Conservation (phyloP, 768 basidiomycete genomes). For the Macrolepiota albuminosa region DNA sequence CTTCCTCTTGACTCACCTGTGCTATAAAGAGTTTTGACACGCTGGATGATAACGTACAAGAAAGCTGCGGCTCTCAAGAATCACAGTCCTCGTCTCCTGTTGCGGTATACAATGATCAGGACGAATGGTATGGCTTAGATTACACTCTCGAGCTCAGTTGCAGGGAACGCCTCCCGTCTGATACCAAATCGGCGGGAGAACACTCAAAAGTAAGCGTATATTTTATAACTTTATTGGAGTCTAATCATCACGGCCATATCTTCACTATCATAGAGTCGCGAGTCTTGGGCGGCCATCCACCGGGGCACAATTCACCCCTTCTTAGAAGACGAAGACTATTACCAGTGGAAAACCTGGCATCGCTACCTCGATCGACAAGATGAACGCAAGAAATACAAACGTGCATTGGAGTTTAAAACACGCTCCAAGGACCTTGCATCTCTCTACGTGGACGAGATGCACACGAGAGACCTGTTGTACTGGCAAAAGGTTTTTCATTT, state of each 20-base stretch:
- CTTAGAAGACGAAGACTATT: slow-evolving; percentile 36
- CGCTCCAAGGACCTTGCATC: slow-evolving; percentile 28
- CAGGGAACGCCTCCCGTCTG: slow-evolving; percentile 28
- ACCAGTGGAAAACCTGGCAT: slow-evolving; percentile 43
- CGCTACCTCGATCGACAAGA: slow-evolving; percentile 35
- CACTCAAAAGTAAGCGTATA: slow-evolving; percentile 30
- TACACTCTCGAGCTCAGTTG: slow-evolving; percentile 39
- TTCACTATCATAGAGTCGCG: slow-evolving; percentile 29
- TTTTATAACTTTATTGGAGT: neutral
- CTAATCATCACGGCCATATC: neutral
- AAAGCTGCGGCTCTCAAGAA: neutral
- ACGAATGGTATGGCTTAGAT: slow-evolving; percentile 41
- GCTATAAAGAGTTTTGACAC: slow-evolving; percentile 8
- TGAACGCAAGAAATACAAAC: slow-evolving; percentile 25
- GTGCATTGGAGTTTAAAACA: slow-evolving; percentile 27
- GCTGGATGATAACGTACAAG: slow-evolving; percentile 10
- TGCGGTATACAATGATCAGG: slow-evolving; percentile 15
- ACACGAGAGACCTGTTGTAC: slow-evolving; percentile 27
- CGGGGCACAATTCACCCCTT: slow-evolving; percentile 31
- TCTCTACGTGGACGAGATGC: slow-evolving; percentile 32
- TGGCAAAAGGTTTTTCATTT: slow-evolving; percentile 26
- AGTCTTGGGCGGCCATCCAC: slow-evolving; percentile 41
- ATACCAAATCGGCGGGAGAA: slow-evolving; percentile 29
- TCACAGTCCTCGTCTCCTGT: neutral
- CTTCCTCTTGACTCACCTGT: slow-evolving; percentile 6